A percentile compares a stretch with the other conserved stretches of the same genome.
Evolutionary conservation across 1,139 yeast species (phyloP).

Genomic region (Hanseniaspora gamundiae): DNA sequence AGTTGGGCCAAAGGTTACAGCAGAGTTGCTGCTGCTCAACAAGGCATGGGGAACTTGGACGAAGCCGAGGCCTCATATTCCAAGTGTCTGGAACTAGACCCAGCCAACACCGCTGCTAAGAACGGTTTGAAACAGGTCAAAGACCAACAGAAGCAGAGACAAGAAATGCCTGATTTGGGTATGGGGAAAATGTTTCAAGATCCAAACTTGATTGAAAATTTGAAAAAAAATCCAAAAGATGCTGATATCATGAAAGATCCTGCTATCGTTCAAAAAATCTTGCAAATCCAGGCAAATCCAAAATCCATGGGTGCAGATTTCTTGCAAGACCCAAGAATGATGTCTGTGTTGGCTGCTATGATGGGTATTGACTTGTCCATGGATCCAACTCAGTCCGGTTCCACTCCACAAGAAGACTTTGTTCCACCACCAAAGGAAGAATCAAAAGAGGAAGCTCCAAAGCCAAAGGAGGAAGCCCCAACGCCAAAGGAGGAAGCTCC

Average conservation of each 20-base stretch:
- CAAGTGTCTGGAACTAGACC: conserved; percentile 74
- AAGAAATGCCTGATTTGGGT: conserved; percentile 55
- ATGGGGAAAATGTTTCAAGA: conserved; percentile 67
- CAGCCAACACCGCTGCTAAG: conserved; percentile 75
- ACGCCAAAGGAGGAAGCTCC: conserved; percentile 19
- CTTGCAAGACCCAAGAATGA: conserved; percentile 70
- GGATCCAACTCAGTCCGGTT: conserved; percentile 19
- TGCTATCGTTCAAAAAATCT: conserved; percentile 58
- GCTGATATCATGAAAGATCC: conserved; percentile 83
- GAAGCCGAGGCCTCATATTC: conserved; percentile 60
- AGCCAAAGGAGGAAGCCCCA: conserved; percentile 14
- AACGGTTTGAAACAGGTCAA: conserved; percentile 63
- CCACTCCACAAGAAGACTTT: conserved; percentile 19
- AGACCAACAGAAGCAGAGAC: conserved; percentile 22
- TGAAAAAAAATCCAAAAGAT: conserved; percentile 78
- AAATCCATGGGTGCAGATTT: conserved; percentile 49
- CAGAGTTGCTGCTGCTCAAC: conserved; percentile 88
- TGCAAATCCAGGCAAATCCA: conserved; percentile 60
- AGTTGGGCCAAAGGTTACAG: conserved; percentile 92
- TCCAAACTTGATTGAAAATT: conserved; percentile 65
- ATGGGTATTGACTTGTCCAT: conserved; percentile 71
- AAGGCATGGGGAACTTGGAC: conserved; percentile 68
- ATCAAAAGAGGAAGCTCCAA: conserved; percentile 8
- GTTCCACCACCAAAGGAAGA: conserved; percentile 17
- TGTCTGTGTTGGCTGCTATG: conserved; percentile 78